Percentiles rank a stretch among this genome's conserved stretches.
Evolutionary conservation across 345 rosid species (phyloP).

Genomic region (Microthlaspi erraticum): DNA sequence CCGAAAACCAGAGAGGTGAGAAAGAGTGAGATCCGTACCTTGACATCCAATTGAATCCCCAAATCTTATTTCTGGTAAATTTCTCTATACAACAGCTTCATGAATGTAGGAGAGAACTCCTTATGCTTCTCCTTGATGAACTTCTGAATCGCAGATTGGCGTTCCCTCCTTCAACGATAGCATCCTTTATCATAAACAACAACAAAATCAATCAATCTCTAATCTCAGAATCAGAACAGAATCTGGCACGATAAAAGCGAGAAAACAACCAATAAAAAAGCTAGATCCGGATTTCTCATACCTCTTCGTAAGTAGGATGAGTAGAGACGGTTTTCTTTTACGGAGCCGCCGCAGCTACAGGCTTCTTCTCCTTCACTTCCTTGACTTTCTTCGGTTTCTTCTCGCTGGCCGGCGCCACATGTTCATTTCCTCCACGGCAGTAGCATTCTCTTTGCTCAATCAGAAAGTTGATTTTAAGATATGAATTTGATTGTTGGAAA

Average conservation of each 20-base stretch:
- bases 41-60: too few species aligned
- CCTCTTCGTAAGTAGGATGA: constrained; percentile 86
- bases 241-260: not conserved
- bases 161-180: constrained; percentile 80
- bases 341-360: constrained; percentile 40
- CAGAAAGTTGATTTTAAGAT: not conserved
- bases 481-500: not conserved
- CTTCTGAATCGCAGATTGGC: constrained; percentile 84
- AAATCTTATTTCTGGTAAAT: too few species aligned
- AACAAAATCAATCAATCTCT: constrained; percentile 8
- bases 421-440: constrained; percentile 44
- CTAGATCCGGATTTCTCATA: constrained; percentile 34
- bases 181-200: constrained; percentile 65
- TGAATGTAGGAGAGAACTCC: constrained; percentile 58
- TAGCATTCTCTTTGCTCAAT: not conserved
- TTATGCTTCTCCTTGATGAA: constrained; percentile 80
- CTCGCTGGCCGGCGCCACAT: constrained; percentile 41
- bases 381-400: too few species aligned
- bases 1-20: constrained; percentile 11
- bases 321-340: constrained; percentile 52
- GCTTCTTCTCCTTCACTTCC: constrained; percentile 53
- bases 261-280: not conserved
- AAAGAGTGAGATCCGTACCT: constrained; percentile 55
- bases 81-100: constrained; percentile 72
- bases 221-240: not conserved